Evolutionary conservation across 1,139 yeast genomes (phyloP).

Genomic region (Neolecta irregularis): DNA sequence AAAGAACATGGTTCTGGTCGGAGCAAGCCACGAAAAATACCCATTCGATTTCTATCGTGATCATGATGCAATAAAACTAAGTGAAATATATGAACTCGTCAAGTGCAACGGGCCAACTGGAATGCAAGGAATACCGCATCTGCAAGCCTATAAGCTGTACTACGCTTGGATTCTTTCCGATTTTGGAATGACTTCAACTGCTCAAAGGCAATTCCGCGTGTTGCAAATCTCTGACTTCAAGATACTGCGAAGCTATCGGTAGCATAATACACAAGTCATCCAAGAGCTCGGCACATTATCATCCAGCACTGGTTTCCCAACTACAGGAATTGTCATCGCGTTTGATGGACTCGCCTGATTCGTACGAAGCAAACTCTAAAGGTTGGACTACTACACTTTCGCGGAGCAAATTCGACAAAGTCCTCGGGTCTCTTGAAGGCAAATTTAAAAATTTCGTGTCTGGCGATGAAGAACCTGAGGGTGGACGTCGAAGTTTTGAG

Average conservation of each 20-base stretch:
- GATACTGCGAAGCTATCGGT: slow-evolving; percentile 41
- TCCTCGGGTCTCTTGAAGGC: slow-evolving; percentile 75
- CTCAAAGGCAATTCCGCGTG: slow-evolving; percentile 29
- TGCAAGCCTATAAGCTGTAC: slow-evolving; percentile 39
- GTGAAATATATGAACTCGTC: slow-evolving; percentile 59
- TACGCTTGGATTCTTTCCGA: slow-evolving; percentile 57
- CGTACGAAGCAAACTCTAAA: slow-evolving; percentile 27
- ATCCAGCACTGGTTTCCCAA: slow-evolving; percentile 27
- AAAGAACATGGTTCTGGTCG: slow-evolving; percentile 19
- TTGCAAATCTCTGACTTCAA: slow-evolving; percentile 2
- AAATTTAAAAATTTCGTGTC: slow-evolving; percentile 75
- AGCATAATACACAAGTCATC: slow-evolving; percentile 20
- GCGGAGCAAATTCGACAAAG: slow-evolving; percentile 65
- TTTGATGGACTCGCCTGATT: slow-evolving; percentile 16
- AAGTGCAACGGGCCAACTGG: no score
- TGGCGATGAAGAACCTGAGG: slow-evolving; percentile 37
- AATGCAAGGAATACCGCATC: slow-evolving; percentile 32
- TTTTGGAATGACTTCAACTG: slow-evolving; percentile 38
- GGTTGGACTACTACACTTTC: slow-evolving; percentile 53
- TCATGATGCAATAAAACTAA: slow-evolving; percentile 34
- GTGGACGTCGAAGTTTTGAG: slow-evolving; percentile 10
- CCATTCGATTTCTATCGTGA: slow-evolving; percentile 22
- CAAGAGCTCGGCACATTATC: slow-evolving; percentile 21
- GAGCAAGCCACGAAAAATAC: slow-evolving; percentile 16
- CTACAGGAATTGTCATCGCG: slow-evolving; percentile 25